Evolutionary conservation across 768 basidiomycete genomes (phyloP).

Genomic region (Pleurotus citrinopileatus): DNA sequence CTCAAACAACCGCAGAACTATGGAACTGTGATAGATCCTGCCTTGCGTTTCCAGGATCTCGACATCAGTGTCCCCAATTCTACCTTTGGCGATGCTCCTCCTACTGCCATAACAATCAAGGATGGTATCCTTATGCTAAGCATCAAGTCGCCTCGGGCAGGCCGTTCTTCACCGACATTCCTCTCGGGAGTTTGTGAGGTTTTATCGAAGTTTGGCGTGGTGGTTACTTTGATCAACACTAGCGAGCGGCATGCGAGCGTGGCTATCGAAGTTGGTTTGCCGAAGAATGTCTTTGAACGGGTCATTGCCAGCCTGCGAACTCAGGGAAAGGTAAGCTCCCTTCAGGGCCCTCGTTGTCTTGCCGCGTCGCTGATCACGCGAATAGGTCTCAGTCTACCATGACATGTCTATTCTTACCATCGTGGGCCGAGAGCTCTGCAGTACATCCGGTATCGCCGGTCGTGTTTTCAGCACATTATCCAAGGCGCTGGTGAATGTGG

Average conservation of each 20-base stretch:
- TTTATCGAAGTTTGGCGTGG: slow-evolving; percentile 1
- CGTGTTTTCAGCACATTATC: neutral
- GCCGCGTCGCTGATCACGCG: neutral
- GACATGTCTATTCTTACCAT: slow-evolving; percentile 8
- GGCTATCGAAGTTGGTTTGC: slow-evolving; percentile 2
- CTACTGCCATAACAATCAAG: slow-evolving; percentile 4
- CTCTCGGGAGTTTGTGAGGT: slow-evolving; percentile 5
- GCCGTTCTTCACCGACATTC: neutral
- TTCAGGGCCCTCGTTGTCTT: neutral
- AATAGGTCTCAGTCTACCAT: slow-evolving; percentile 1
- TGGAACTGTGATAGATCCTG: slow-evolving; percentile 3
- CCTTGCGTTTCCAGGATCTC: neutral
- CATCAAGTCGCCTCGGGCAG: neutral
- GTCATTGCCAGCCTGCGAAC: neutral
- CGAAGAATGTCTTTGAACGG: neutral
- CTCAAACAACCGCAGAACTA: neutral
- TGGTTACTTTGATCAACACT: slow-evolving; percentile 4
- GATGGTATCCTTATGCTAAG: slow-evolving; percentile 3
- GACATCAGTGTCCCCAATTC: neutral
- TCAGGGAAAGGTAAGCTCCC: neutral
- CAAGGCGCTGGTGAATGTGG: slow-evolving; percentile 1
- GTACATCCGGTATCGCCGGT: slow-evolving; percentile 2
- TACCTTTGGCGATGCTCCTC: neutral
- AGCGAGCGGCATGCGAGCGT: slow-evolving; percentile 7
- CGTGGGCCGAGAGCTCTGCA: neutral